phyloP scores from a whole-genome alignment of 768 basidiomycete genomes.

The Psilocybe sp. region DNA sequence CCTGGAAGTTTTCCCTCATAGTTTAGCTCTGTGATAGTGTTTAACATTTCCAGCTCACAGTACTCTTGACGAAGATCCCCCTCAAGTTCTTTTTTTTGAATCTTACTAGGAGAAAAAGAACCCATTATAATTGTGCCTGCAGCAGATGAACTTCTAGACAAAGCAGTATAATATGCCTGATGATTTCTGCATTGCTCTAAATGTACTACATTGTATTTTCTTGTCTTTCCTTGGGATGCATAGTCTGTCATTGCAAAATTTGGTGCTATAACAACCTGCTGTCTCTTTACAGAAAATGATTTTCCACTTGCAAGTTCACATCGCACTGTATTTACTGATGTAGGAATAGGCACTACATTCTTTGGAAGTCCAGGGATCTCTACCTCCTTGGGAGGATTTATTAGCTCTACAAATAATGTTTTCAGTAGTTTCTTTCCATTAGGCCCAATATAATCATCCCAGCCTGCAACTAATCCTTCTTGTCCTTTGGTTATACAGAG shows the following conservation, averaged over 20 bases:
- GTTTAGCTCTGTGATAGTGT: conserved; percentile 27
- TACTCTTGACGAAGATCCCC: conserved; percentile 19
- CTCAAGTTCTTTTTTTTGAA: conserved; percentile 2
- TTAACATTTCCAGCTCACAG: conserved; percentile 30
- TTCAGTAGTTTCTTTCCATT: conserved; percentile 7
- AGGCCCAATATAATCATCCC: conserved; percentile 14
- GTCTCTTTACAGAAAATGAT: conserved; percentile 11
- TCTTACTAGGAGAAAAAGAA: conserved; percentile 16
- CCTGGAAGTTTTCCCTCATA: conserved; percentile 19
- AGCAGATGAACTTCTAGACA: conserved; percentile 26
- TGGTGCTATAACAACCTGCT: conserved; percentile 21
- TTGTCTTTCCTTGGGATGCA: conserved; percentile 29
- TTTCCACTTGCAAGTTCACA: conserved; percentile 12
- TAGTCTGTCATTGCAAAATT: conserved; percentile 36
- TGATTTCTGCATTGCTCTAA: conserved; percentile 16
- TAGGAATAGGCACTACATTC: conserved; percentile 26
- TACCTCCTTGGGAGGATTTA: conserved; percentile 1
- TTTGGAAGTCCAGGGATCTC: background rate
- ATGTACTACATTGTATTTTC: conserved; percentile 25
- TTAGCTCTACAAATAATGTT: conserved; percentile 5
- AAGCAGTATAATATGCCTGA: conserved; percentile 25
- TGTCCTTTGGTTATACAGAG: conserved; percentile 29
- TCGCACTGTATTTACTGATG: background rate
- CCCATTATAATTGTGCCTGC: conserved; percentile 27
- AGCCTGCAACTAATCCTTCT: conserved; percentile 23